Base-by-base conservation (phyloP, 768 basidiomycete genomes). In the Suillus sp. region DNA sequence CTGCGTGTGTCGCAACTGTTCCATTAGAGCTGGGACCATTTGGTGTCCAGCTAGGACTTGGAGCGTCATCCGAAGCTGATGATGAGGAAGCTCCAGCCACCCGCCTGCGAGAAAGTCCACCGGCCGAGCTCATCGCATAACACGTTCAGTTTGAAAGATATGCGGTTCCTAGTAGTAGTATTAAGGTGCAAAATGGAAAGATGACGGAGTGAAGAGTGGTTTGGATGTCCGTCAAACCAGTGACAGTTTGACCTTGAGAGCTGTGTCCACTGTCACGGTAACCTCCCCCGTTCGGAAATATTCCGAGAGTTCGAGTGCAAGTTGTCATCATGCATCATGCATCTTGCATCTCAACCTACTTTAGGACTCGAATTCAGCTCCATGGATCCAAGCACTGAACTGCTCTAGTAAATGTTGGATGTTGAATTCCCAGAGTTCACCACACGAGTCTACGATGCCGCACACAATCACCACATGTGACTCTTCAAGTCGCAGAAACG, bases 21-120 rank as follows among this genome's bases (percentile, higher is more conserved):
- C 73, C 68, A 64, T 75, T 71, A 22, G 74, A 62, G 64, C 69
- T 59, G 61, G 70, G 69, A 65, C 76, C 74, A 64, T 75, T 75
- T 42, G 66, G 13, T 60, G 69, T 64, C 65, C 77, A 70, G 48
- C 71, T 64, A 61, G 71, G 62, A 72, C 70, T 67, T 38, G 71
- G 56, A 61, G 74, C 76, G 67, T 81, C 82, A 45, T 82, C 78
- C 62, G 72, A 73, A 61, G 80, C 69, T 50, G 70, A 62, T 4
- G 78, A 72, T 22, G 78, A 77, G n/a, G 80, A 75, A 37, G 71
- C 67, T 22, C 75, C 78, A 64, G 77, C 79, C 25, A 86, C 83
- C 60, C 87, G 84, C 68, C 86, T 82, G 64, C 86, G 79, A 40
- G 86, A 86, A 66, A 88, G 81, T 48, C 82, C 82, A 16, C 81